Evolutionary conservation across 2,329 filamentous ascomycete species (phyloP), one percentile per base, ranked within the genome.

Genomic region (Fusarium sp.): DNA sequence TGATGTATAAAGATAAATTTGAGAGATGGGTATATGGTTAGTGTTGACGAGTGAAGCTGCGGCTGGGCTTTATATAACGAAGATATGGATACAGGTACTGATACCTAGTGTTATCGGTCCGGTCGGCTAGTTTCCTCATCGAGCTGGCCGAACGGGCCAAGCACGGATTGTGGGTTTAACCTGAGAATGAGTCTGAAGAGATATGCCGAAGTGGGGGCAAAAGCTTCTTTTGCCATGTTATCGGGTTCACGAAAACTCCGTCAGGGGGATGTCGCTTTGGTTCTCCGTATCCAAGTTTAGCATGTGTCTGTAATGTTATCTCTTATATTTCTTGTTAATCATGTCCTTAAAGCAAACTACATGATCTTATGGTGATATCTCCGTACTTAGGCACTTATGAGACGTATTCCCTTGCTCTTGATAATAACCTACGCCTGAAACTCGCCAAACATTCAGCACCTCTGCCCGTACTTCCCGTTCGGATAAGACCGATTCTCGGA

Each of bases 11-110:
- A n/a, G 16, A 18, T 35, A 24, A 12, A 24, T 47, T 13, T 41
- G 21, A 50, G 18, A 15, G 8, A 21, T n/a, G 15, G 24, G 13
- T 35, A 24, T 33, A 47, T 56, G 11, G 15, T 16, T 20, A 18
- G 28, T 26, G 44, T 11, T n/a, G n/a, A 35, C 15, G 11, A n/a
- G 8, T 8, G 5, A 18, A 9, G 2, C 11, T 39, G 18, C 20
- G 7, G 35, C 5, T 24, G 26, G 35, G 35, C 31, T 64, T 60
- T 68, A 65, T 68, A 60, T 68, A 68, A 37, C 28, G 10, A 48
- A n/a, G 11, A 13, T 13, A 13, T 44, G 15, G 24, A 28, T 31
- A 33, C 28, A 24, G 42, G 28, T 20, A 23, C 18, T 18, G 59
- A 42, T 56, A 33, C 57, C 43, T 54, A 21, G 31, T n/a, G 41